Conservation (phyloP, 2,329 filamentous ascomycete genomes). For the Balansia obtecta region DNA sequence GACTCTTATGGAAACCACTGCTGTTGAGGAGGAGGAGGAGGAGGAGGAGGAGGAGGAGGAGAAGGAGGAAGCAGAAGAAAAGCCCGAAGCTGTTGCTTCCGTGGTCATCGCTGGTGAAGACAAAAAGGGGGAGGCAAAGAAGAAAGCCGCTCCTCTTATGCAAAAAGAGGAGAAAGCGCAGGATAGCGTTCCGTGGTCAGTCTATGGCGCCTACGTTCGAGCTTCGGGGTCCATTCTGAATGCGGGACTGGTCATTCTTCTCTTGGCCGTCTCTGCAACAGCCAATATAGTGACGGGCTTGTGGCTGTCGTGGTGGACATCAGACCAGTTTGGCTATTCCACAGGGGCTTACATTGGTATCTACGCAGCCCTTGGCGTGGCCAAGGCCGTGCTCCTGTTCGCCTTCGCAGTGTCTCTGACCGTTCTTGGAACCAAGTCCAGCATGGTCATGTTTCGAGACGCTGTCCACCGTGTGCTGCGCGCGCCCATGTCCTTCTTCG, state of each 20-base stretch:
- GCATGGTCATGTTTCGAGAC: constrained; percentile 66
- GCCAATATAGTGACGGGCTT: constrained; percentile 79
- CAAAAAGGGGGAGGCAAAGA: constrained; percentile 40
- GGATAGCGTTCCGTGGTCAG: constrained; percentile 64
- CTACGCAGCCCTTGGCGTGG: constrained; percentile 57
- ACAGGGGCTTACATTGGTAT: constrained; percentile 60
- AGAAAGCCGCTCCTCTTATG: constrained; percentile 55
- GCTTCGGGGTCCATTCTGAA: constrained; percentile 63
- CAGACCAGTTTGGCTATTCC: constrained; percentile 56
- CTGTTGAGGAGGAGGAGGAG: constrained; percentile 50
- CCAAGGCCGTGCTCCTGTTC: constrained; percentile 67
- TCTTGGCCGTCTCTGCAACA: constrained; percentile 63
- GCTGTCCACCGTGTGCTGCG: constrained; percentile 68
- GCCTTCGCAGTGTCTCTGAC: constrained; percentile 68
- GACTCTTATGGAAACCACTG: constrained; percentile 74
- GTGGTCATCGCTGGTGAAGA: constrained; percentile 16
- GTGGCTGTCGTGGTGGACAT: constrained; percentile 93
- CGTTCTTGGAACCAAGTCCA: constrained; percentile 67
- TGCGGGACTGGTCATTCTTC: constrained; percentile 47
- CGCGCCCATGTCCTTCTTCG: constrained; percentile 82
- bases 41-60: too few species aligned
- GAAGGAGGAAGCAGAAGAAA: constrained; percentile 32
- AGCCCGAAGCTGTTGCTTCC: constrained; percentile 33
- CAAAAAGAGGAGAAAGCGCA: constrained; percentile 59
- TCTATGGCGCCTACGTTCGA: constrained; percentile 66